These are phyloP conservation scores for Paramecium sexaurelia DNA, from an alignment of 73 alveolate species.

Conservation along the genomic window DNA sequence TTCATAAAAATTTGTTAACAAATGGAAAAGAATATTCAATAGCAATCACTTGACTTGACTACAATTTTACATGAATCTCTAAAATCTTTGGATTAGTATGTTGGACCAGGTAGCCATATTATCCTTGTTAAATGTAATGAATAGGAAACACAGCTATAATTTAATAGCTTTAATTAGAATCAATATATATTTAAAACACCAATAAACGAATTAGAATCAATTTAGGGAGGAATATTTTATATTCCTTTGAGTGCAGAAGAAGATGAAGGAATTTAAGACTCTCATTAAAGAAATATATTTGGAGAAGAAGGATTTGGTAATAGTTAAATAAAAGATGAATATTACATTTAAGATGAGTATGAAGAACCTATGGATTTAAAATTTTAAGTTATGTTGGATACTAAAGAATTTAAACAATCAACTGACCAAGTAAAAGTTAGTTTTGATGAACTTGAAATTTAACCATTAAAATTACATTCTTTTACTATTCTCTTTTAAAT, in stretches of 20 bases:
- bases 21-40: not conserved
- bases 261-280: not conserved
- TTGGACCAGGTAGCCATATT: constrained; percentile 26
- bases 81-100: not conserved
- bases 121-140: not conserved
- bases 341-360: constrained; percentile 41
- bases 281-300: not conserved
- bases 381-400: constrained; percentile 17
- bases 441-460: constrained; percentile 53
- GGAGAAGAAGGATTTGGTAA: not conserved
- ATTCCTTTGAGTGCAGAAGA: constrained; percentile 2
- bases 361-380: constrained; percentile 56
- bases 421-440: constrained; percentile 43
- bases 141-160: not conserved
- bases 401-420: constrained; percentile 15
- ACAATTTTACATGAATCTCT: not conserved
- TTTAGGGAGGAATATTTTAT: not conserved
- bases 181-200: not conserved
- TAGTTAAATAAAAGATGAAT: not conserved
- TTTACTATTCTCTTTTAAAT: not conserved
- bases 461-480: constrained; percentile 45
- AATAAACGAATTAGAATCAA: not conserved
- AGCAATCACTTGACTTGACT: not conserved
- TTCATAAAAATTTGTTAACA: not conserved
- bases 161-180: not conserved